phyloP scores from a whole-genome alignment of 108 stramenopile genomes.

The Skeletonema tropicum region DNA sequence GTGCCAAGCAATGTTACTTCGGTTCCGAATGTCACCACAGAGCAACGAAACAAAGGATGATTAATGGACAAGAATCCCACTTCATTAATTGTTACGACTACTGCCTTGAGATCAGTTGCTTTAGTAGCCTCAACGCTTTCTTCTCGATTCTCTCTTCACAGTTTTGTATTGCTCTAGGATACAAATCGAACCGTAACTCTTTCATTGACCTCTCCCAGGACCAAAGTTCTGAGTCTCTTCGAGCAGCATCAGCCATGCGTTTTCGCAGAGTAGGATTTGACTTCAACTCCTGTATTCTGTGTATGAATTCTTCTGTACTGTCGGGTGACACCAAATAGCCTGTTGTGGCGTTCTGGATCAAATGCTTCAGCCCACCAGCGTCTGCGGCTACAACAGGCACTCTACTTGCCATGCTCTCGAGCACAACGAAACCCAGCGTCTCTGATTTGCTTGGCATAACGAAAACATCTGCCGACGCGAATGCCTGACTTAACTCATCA shows the following conservation, averaged over 20 bases:
- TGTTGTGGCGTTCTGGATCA: constrained; percentile 77
- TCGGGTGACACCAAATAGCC: constrained; percentile 75
- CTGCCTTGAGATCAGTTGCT: too few species aligned
- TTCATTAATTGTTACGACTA: too few species aligned
- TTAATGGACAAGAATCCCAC: too few species aligned
- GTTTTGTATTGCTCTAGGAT: too few species aligned
- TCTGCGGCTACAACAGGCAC: constrained; percentile 84
- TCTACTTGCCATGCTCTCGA: constrained; percentile 92
- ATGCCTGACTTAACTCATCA: constrained; percentile 72
- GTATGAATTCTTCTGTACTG: constrained; percentile 50
- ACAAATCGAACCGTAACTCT: constrained; percentile 12
- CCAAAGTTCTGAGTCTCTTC: constrained; percentile 8
- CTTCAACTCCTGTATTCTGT: neutral
- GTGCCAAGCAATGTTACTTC: too few species aligned
- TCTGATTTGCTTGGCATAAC: constrained; percentile 89
- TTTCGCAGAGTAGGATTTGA: neutral
- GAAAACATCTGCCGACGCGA: constrained; percentile 90
- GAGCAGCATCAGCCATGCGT: constrained; percentile 12
- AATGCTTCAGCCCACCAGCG: constrained; percentile 80
- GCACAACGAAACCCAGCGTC: constrained; percentile 89
- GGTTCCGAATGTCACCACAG: too few species aligned
- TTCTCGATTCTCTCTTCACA: too few species aligned
- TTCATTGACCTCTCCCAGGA: constrained; percentile 15
- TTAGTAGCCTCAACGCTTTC: too few species aligned
- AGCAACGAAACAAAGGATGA: too few species aligned